Conservation (phyloP, 139 green algal genomes). For the Chlamydomonas applanata region DNA sequence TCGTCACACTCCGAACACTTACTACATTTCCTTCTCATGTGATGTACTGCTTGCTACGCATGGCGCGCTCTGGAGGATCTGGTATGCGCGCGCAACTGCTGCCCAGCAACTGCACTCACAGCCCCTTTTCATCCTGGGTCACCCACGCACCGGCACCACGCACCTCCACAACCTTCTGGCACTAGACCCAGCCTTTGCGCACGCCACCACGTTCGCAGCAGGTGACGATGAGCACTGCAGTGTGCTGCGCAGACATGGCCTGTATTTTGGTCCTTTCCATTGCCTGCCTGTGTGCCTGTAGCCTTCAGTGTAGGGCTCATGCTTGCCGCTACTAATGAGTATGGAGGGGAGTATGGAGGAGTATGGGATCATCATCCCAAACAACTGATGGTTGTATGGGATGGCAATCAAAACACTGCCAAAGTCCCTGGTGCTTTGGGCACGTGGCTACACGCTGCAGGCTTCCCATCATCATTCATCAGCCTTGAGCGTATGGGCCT, state of each 20-base stretch:
- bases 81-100: slow-evolving; percentile 29
- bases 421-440: slow-evolving; percentile 1
- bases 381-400: too few species aligned
- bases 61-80: slow-evolving; percentile 28
- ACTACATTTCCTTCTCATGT: too few species aligned
- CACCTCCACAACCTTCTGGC: slow-evolving; percentile 71
- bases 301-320: too few species aligned
- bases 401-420: too few species aligned
- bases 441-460: slow-evolving; percentile 10
- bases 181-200: slow-evolving; percentile 49
- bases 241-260: too few species aligned
- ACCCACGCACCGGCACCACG: slow-evolving; percentile 68
- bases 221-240: too few species aligned
- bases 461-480: slow-evolving; percentile 65
- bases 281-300: too few species aligned
- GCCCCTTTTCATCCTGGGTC: slow-evolving; percentile 66
- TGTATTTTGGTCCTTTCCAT: background rate
- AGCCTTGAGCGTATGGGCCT: slow-evolving; percentile 23
- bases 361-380: too few species aligned
- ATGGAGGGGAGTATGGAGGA: too few species aligned
- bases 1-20: too few species aligned
- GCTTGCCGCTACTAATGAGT: too few species aligned
- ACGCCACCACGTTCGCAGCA: slow-evolving; percentile 54
- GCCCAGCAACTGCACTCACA: slow-evolving; percentile 39
- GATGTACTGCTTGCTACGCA: too few species aligned